These are phyloP conservation scores for Phylloboletellus chloephorus DNA, from an alignment of 1,284 basidiomycete species.

Conservation along the genomic window DNA sequence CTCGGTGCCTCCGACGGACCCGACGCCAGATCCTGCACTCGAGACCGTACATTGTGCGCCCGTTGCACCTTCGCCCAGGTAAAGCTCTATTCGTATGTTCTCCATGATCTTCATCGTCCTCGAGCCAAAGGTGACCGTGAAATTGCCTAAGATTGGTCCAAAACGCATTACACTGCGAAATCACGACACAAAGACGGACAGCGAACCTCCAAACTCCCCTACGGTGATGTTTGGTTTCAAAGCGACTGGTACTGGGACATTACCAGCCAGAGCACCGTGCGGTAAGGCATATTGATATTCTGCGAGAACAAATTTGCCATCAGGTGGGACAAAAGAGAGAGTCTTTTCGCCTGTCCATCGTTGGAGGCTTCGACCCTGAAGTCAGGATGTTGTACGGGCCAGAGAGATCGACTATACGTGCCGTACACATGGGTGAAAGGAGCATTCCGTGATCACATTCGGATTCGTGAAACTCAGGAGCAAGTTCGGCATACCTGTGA, in stretches of 20 bases:
- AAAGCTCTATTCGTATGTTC: conserved; percentile 63
- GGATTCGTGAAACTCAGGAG: conserved; percentile 78
- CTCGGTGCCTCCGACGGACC: conserved; percentile 36
- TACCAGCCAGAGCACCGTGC: conserved; percentile 25
- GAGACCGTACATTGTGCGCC: conserved; percentile 59
- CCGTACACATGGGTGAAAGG: conserved; percentile 91
- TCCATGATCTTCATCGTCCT: conserved; percentile 64
- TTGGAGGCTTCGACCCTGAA: conserved; percentile 48
- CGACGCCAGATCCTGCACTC: conserved; percentile 52
- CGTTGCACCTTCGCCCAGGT: conserved; percentile 67
- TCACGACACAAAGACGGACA: background rate
- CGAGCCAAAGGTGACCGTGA: conserved; percentile 69
- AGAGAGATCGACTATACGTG: conserved; percentile 34
- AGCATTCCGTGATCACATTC: conserved; percentile 67
- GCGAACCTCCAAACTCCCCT: conserved; percentile 59
- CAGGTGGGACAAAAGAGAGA: conserved; percentile 91
- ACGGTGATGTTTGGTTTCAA: conserved; percentile 59
- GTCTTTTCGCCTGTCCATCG: conserved; percentile 77
- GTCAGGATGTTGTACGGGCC: conserved; percentile 8
- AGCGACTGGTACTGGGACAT: conserved; percentile 58
- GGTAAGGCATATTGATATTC: conserved; percentile 68
- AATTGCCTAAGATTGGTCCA: conserved; percentile 47
- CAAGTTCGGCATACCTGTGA: conserved; percentile 83
- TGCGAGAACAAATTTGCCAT: conserved; percentile 83
- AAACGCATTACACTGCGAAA: background rate